These are phyloP conservation scores for Hypoxylon sp. DNA, from an alignment of 2,329 filamentous ascomycete species.

Conservation along the genomic window DNA sequence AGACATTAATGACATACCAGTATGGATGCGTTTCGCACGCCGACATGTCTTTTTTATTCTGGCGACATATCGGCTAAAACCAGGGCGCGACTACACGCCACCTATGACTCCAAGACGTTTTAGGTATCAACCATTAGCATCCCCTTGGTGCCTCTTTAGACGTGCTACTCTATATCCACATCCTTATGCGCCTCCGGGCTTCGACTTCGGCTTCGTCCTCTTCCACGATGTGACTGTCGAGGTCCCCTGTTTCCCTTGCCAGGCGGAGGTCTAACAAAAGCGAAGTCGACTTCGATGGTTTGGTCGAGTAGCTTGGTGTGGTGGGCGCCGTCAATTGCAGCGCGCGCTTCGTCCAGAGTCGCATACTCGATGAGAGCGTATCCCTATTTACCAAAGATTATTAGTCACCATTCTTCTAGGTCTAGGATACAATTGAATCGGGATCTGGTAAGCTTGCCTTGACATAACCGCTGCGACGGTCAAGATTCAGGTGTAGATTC, in stretches of 20 bases:
- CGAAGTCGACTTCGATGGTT: slow-evolving; percentile 85
- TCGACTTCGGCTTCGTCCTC: slow-evolving; percentile 66
- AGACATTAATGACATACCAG: slow-evolving; percentile 35
- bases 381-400: slow-evolving; percentile 66
- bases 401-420: slow-evolving; percentile 3
- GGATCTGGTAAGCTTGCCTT: slow-evolving; percentile 69
- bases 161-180: slow-evolving; percentile 38
- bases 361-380: slow-evolving; percentile 89
- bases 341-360: slow-evolving; percentile 82
- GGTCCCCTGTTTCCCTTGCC: slow-evolving; percentile 65
- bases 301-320: slow-evolving; percentile 84
- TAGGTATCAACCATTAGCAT: neutral
- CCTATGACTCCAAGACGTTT: neutral
- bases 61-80: slow-evolving; percentile 54
- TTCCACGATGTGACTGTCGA: slow-evolving; percentile 57
- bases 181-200: slow-evolving; percentile 55
- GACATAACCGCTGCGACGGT: slow-evolving; percentile 86
- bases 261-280: slow-evolving; percentile 84
- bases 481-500: slow-evolving; percentile 87
- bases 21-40: slow-evolving; percentile 41
- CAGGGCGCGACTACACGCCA: slow-evolving; percentile 38
- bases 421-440: too few species aligned
- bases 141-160: neutral
- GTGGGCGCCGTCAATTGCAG: slow-evolving; percentile 86
- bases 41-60: slow-evolving; percentile 53